Percentiles rank a stretch among this genome's conserved stretches.
phyloP scores from a whole-genome alignment of 202 grass and related monocot species.

The Hordeum pubiflorum region DNA sequence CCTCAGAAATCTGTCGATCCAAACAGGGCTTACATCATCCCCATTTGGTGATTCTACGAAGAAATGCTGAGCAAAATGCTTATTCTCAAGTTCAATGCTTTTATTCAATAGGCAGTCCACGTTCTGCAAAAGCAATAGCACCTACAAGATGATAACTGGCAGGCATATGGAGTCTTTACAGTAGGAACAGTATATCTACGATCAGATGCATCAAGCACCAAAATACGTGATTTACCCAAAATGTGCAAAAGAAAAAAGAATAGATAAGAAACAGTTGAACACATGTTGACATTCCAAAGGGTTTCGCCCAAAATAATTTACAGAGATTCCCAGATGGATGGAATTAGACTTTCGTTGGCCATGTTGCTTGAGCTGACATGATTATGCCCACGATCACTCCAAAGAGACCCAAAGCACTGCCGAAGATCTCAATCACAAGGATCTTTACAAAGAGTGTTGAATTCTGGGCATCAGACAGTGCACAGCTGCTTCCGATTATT shows the following conservation, averaged over 20 bases:
- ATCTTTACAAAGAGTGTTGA: slow-evolving; percentile 96
- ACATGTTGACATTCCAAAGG: slow-evolving; percentile 15
- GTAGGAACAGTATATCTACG: slow-evolving; percentile 48
- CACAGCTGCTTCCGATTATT: slow-evolving; percentile 95
- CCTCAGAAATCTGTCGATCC: too few relatives aligned
- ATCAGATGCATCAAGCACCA: slow-evolving; percentile 25
- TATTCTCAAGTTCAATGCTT: slow-evolving; percentile 21
- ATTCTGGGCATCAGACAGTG: slow-evolving; percentile 93
- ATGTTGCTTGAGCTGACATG: slow-evolving; percentile 94
- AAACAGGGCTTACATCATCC: too few relatives aligned
- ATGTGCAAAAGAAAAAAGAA: slow-evolving; percentile 5
- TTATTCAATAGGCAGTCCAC: slow-evolving; percentile 42
- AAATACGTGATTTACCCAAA: slow-evolving; percentile 26
- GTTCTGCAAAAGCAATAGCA: slow-evolving; percentile 36
- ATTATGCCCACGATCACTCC: slow-evolving; percentile 97
- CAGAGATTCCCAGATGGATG: slow-evolving; percentile 13
- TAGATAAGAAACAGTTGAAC: neutral
- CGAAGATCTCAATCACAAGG: slow-evolving; percentile 92
- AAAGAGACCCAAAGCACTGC: slow-evolving; percentile 88
- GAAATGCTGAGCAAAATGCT: neutral
- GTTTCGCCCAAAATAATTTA: slow-evolving; percentile 40
- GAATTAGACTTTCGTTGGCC: slow-evolving; percentile 49
- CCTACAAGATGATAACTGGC: slow-evolving; percentile 32
- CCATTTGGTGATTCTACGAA: too few relatives aligned
- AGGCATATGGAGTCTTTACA: slow-evolving; percentile 28